Percentiles rank a stretch among this genome's conserved stretches.
phyloP scores from a whole-genome alignment of 2,329 filamentous ascomycete species.

The Plectosphaerella cucumerina region DNA sequence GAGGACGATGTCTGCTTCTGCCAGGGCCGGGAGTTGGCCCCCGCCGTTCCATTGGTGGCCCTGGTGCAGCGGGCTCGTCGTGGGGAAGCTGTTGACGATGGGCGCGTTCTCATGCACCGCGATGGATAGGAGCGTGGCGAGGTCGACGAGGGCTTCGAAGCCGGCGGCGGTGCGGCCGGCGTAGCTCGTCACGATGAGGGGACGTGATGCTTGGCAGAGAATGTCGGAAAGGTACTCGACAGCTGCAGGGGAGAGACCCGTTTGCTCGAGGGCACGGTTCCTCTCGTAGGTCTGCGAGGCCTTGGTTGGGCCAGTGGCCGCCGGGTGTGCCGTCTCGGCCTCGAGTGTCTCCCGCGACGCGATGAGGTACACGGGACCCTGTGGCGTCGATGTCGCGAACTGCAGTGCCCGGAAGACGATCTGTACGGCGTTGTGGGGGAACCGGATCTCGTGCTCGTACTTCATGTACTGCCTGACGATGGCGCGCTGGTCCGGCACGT shows the following conservation, averaged over 20 bases:
- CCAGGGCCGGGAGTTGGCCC: slow-evolving; percentile 32
- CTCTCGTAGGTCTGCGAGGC: slow-evolving; percentile 7
- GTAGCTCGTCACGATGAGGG: slow-evolving; percentile 13
- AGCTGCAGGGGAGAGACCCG: slow-evolving; percentile 4
- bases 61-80: slow-evolving; percentile 9
- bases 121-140: slow-evolving; percentile 20
- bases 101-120: slow-evolving; percentile 43
- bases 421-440: slow-evolving; percentile 21
- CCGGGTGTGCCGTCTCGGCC: slow-evolving; percentile 9
- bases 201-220: slow-evolving; percentile 4
- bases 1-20: slow-evolving; percentile 59
- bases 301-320: neutral
- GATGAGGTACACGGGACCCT: slow-evolving; percentile 20
- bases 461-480: slow-evolving; percentile 26
- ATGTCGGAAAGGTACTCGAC: slow-evolving; percentile 5
- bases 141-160: slow-evolving; percentile 8
- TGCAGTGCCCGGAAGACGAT: slow-evolving; percentile 19
- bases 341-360: slow-evolving; percentile 20
- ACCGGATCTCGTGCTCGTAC: slow-evolving; percentile 22
- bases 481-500: slow-evolving; percentile 35
- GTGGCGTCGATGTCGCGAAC: slow-evolving; percentile 19
- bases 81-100: slow-evolving; percentile 36
- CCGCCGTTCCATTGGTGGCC: slow-evolving; percentile 15
- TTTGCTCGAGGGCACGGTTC: slow-evolving; percentile 6
- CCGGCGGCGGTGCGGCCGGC: slow-evolving; percentile 6